Evolutionary conservation across 805 yeast species (phyloP).

Genomic region (Candida golubevii): DNA sequence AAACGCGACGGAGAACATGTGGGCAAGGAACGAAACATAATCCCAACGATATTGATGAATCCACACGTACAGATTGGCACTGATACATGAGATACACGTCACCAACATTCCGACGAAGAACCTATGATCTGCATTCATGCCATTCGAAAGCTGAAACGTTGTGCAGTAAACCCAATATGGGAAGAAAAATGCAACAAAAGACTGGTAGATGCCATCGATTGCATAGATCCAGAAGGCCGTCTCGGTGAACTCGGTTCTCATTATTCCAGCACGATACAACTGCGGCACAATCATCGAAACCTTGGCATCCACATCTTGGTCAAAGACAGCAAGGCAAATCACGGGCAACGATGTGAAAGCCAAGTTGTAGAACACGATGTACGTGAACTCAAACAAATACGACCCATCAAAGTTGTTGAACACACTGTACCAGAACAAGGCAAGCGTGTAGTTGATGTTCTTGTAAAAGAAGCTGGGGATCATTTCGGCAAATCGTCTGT

Average conservation of each 20-base stretch:
- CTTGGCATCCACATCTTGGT: slow-evolving; percentile 68
- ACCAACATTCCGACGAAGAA: slow-evolving; percentile 68
- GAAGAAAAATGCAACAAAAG: slow-evolving; percentile 64
- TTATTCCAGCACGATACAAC: slow-evolving; percentile 62
- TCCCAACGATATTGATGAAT: slow-evolving; percentile 79
- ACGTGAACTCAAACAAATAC: slow-evolving; percentile 73
- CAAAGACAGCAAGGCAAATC: slow-evolving; percentile 65
- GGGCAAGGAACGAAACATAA: slow-evolving; percentile 59
- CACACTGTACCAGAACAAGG: slow-evolving; percentile 74
- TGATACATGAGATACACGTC: slow-evolving; percentile 58
- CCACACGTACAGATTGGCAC: slow-evolving; percentile 64
- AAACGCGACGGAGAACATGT: slow-evolving; percentile 53
- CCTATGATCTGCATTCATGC: slow-evolving; percentile 63
- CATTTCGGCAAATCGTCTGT: slow-evolving; percentile 70
- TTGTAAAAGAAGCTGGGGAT: slow-evolving; percentile 75
- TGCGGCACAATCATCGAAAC: slow-evolving; percentile 68
- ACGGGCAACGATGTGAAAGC: slow-evolving; percentile 80
- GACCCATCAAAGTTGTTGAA: slow-evolving; percentile 70
- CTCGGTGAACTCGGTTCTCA: slow-evolving; percentile 60
- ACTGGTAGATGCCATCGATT: slow-evolving; percentile 69
- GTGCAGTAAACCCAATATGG: slow-evolving; percentile 53
- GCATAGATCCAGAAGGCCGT: slow-evolving; percentile 57
- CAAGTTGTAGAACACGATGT: slow-evolving; percentile 71
- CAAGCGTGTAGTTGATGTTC: slow-evolving; percentile 67
- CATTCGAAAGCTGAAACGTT: slow-evolving; percentile 43